Percentiles rank a stretch among this genome's conserved stretches.
Evolutionary conservation across 1,284 basidiomycete species (phyloP).

Genomic region (Naganishia liquefaciens): DNA sequence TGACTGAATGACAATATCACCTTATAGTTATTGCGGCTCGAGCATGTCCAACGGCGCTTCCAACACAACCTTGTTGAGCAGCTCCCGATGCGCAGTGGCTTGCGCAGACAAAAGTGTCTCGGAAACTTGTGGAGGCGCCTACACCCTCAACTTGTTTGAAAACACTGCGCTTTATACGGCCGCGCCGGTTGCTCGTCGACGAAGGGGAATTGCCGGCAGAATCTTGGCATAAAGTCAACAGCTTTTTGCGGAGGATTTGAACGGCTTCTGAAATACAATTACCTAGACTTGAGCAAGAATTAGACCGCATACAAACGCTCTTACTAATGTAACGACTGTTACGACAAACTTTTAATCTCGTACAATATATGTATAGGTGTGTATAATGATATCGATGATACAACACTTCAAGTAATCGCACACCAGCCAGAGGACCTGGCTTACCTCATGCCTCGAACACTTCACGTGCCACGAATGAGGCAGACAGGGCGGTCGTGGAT

Average conservation of each 20-base stretch:
- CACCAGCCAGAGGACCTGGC: too few relatives aligned
- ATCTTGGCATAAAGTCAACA: slow-evolving; percentile 11
- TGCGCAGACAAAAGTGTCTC: slow-evolving; percentile 41
- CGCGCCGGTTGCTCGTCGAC: not conserved
- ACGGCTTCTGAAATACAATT: too few relatives aligned
- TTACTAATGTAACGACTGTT: slow-evolving; percentile 2
- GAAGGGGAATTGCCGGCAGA: slow-evolving; percentile 17
- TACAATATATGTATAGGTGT: too few relatives aligned
- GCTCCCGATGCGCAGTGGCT: slow-evolving; percentile 38
- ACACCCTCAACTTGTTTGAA: slow-evolving; percentile 57
- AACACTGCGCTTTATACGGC: slow-evolving; percentile 59
- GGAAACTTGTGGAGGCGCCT: slow-evolving; percentile 45
- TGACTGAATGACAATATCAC: slow-evolving; percentile 21
- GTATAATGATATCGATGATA: too few relatives aligned
- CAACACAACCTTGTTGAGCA: slow-evolving; percentile 39
- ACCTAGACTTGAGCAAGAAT: too few relatives aligned
- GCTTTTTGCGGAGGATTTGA: not conserved
- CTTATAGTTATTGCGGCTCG: slow-evolving; percentile 35
- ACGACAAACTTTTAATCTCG: not conserved
- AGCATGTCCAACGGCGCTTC: slow-evolving; percentile 41
- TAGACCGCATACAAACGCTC: slow-evolving; percentile 1
- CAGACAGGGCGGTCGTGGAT: too few relatives aligned
- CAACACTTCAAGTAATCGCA: too few relatives aligned
- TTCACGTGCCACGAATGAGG: too few relatives aligned
- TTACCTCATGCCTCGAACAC: too few relatives aligned